A percentile compares a stretch with the other conserved stretches of the same genome.
phyloP scores from a whole-genome alignment of 148 eudicot genomes.

The Fagopyrum esculentum region DNA sequence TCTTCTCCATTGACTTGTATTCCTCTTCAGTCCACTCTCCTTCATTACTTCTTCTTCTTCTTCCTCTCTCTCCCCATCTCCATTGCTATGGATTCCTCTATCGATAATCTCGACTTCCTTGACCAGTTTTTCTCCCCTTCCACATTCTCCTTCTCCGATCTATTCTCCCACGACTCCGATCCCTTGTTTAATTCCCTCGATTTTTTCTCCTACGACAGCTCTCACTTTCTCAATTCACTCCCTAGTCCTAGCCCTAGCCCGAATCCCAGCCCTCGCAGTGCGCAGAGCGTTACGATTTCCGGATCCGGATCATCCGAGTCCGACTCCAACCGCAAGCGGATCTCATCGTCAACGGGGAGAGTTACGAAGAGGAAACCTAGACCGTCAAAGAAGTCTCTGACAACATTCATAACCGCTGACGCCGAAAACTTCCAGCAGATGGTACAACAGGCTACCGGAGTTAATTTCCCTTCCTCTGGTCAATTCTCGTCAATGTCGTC shows the following conservation, averaged over 20 bases:
- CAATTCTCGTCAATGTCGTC: slow-evolving; percentile 12
- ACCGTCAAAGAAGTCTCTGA: slow-evolving; percentile 53
- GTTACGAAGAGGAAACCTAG: slow-evolving; percentile 60
- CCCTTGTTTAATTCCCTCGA: background rate
- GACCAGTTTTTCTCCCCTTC: background rate
- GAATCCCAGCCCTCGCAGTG: background rate
- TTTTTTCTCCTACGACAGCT: background rate
- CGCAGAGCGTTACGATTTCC: slow-evolving; percentile 13
- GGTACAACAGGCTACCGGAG: slow-evolving; percentile 93
- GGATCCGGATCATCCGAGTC: slow-evolving; percentile 16
- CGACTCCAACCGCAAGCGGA: slow-evolving; percentile 21
- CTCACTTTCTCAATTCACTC: background rate
- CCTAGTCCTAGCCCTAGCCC: background rate
- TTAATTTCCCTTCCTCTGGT: slow-evolving; percentile 19
- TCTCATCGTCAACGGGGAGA: slow-evolving; percentile 22
- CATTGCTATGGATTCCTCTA: background rate
- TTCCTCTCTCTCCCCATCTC: background rate
- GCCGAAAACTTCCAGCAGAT: slow-evolving; percentile 72
- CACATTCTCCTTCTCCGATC: background rate
- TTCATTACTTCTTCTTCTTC: background rate
- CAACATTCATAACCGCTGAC: slow-evolving; percentile 75
- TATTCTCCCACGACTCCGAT: background rate
- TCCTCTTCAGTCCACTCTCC: background rate
- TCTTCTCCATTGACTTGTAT: background rate
- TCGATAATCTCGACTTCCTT: background rate